These are phyloP conservation scores for Trichoderma semiorbis DNA, from an alignment of 2,329 filamentous ascomycete species.

Conservation along the genomic window DNA sequence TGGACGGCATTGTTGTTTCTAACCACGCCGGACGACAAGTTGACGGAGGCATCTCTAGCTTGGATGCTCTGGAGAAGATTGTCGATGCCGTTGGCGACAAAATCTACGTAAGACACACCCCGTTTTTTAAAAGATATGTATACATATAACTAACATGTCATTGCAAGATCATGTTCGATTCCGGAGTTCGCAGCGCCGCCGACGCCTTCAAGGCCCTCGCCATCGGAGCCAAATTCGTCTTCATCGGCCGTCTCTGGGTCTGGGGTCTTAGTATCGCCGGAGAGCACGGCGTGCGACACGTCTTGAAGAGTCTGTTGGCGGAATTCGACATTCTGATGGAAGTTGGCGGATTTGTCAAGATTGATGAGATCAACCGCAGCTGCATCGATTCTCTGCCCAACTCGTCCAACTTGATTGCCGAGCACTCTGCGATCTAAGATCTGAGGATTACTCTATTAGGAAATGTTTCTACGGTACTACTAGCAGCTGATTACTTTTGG, in stretches of 20 bases:
- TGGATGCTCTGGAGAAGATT: slow-evolving; percentile 53
- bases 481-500: neutral
- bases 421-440: neutral
- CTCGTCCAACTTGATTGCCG: slow-evolving; percentile 11
- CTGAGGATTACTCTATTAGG: neutral
- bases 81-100: slow-evolving; percentile 28
- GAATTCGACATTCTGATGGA: slow-evolving; percentile 19
- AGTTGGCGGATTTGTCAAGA: neutral
- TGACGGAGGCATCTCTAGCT: slow-evolving; percentile 46
- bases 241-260: slow-evolving; percentile 58
- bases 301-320: slow-evolving; percentile 9
- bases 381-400: slow-evolving; percentile 11
- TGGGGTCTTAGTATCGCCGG: slow-evolving; percentile 20
- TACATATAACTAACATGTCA: neutral
- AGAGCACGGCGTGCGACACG: slow-evolving; percentile 12
- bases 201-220: slow-evolving; percentile 59
- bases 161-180: slow-evolving; percentile 36
- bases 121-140: too few relatives aligned
- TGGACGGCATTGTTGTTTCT: slow-evolving; percentile 53
- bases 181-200: slow-evolving; percentile 55
- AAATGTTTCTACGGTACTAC: neutral
- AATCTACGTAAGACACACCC: neutral
- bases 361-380: neutral
- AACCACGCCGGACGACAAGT: slow-evolving; percentile 56
- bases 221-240: slow-evolving; percentile 54